Percentiles rank a stretch among this genome's conserved stretches.
phyloP scores from a whole-genome alignment of 2,329 filamentous ascomycete species.

The Zymoseptoria crescenta region DNA sequence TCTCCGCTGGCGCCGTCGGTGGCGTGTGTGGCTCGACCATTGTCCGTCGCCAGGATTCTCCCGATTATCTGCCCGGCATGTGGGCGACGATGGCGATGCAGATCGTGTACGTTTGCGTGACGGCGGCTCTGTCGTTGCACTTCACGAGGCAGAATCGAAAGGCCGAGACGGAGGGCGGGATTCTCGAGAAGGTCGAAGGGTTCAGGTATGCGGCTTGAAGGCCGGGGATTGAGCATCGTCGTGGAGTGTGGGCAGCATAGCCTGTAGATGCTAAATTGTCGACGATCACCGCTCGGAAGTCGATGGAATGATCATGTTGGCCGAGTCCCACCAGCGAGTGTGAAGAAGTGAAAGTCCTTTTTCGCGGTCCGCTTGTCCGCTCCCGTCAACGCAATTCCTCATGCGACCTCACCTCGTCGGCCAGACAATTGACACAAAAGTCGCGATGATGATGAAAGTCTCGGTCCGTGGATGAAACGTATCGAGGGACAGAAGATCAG shows the following conservation, averaged over 20 bases:
- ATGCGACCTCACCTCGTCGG: too few relatives aligned
- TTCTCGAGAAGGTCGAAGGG: conserved; percentile 12
- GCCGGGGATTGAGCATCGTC: too few relatives aligned
- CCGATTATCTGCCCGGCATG: conserved; percentile 16
- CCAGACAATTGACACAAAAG: background rate
- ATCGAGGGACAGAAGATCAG: too few relatives aligned
- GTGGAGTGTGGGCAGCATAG: background rate
- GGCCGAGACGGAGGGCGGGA: conserved; percentile 9
- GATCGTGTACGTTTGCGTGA: conserved; percentile 11
- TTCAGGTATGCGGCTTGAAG: conserved; percentile 11
- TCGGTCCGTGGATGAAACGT: too few relatives aligned
- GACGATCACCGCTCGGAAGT: too few relatives aligned
- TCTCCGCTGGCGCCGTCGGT: conserved; percentile 34
- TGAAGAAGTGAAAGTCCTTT: too few relatives aligned
- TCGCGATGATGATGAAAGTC: too few relatives aligned
- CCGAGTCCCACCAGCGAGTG: too few relatives aligned
- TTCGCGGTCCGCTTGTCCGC: too few relatives aligned
- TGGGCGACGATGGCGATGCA: conserved; percentile 15
- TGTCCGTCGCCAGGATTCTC: conserved; percentile 13
- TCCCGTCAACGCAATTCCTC: too few relatives aligned
- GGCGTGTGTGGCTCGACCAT: conserved; percentile 11
- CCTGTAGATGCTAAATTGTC: too few relatives aligned
- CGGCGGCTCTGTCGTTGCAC: conserved; percentile 8
- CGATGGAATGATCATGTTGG: too few relatives aligned
- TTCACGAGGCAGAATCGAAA: conserved; percentile 14